Evolutionary conservation across 352 stramenopile genomes (phyloP).

Genomic region (Pelagophyceae sp.): DNA sequence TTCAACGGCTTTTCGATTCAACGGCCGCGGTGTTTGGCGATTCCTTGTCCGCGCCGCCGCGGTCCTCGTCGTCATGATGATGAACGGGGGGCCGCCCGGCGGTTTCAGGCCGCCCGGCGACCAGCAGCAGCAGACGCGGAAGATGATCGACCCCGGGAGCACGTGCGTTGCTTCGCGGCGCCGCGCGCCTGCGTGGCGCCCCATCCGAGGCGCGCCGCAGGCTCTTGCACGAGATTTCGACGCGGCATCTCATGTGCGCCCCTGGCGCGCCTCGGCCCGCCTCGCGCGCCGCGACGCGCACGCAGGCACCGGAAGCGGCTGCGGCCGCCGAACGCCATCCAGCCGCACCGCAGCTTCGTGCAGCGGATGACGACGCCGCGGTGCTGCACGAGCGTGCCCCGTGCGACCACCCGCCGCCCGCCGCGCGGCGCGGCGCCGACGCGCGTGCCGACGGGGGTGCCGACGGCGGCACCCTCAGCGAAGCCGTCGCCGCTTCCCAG

Average conservation of each 20-base stretch:
- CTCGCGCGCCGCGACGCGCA: background rate
- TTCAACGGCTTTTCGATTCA: too few relatives aligned
- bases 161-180: background rate
- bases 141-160: background rate
- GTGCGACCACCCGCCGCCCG: background rate
- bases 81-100: too few relatives aligned
- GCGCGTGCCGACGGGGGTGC: too few relatives aligned
- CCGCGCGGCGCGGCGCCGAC: too few relatives aligned
- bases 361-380: constrained; percentile 26
- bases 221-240: background rate
- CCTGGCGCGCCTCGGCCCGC: too few relatives aligned
- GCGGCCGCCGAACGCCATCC: constrained; percentile 8
- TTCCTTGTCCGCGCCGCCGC: too few relatives aligned
- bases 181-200: background rate
- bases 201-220: background rate
- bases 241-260: background rate
- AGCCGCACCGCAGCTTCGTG: constrained; percentile 28
- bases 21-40: too few relatives aligned
- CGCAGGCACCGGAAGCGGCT: background rate
- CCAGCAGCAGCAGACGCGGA: background rate
- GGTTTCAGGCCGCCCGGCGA: too few relatives aligned
- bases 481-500: too few relatives aligned
- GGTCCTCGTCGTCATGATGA: too few relatives aligned
- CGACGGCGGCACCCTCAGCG: too few relatives aligned
- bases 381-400: constrained; percentile 18